Percentiles rank a stretch among this genome's conserved stretches.
Conservation (phyloP, 2,329 filamentous ascomycete species). For the Aspergillus viridinutans region DNA sequence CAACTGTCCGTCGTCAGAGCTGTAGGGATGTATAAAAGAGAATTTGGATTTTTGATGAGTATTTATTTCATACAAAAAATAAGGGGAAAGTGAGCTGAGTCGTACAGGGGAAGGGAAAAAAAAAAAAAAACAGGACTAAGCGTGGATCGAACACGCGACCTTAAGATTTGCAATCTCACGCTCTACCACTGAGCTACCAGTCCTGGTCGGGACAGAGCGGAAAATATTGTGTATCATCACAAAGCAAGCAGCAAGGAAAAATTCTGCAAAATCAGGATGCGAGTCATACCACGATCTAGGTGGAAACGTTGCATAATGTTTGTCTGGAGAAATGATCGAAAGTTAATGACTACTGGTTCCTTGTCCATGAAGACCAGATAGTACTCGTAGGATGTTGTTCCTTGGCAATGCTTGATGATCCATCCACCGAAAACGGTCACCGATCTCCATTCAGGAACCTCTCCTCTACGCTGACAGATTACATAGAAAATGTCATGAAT, state of each 20-base stretch:
- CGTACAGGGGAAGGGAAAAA: no score
- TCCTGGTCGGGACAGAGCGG: not conserved
- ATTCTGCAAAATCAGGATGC: no score
- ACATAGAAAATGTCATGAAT: no score
- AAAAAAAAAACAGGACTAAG: not conserved
- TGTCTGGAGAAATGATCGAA: not conserved
- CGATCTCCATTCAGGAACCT: not conserved
- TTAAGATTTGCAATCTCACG: not conserved
- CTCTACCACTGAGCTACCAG: not conserved
- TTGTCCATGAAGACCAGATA: not conserved
- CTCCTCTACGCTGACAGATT: no score
- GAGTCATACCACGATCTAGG: no score
- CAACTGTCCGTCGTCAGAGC: no score
- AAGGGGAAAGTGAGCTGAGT: no score
- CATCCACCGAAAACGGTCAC: not conserved
- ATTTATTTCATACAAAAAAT: no score
- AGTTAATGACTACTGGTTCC: not conserved
- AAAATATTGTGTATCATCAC: not conserved
- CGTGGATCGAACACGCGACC: not conserved
- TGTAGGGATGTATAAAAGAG: not conserved
- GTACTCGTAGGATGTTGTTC: not conserved
- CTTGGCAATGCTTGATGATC: not conserved
- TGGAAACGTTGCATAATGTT: not conserved
- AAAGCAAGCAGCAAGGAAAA: no score
- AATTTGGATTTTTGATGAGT: no score